These are phyloP conservation scores for Sphenostylis stenocarpa DNA, from an alignment of 306 rosid species.

Conservation along the genomic window DNA sequence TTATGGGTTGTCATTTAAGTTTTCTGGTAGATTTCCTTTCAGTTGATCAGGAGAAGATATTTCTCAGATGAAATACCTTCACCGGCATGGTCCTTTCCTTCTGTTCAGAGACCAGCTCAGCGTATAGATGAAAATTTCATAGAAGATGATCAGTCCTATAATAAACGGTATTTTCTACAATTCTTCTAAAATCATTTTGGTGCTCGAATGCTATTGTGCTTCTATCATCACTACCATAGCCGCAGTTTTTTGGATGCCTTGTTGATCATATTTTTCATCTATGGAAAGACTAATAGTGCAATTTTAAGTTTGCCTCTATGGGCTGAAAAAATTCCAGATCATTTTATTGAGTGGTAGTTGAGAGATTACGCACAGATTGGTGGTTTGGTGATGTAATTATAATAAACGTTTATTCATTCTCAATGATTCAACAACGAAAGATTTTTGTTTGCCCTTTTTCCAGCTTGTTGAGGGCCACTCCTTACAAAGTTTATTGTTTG, in stretches of 20 bases:
- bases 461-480: slow-evolving; percentile 16
- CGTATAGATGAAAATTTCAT: slow-evolving; percentile 70
- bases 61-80: slow-evolving; percentile 79
- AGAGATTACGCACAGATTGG: not conserved
- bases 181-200: not conserved
- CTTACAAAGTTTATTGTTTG: slow-evolving; percentile 20
- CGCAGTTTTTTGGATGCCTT: slow-evolving; percentile 23
- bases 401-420: not conserved
- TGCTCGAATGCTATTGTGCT: not conserved
- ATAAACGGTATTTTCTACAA: slow-evolving; percentile 51
- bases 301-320: not conserved
- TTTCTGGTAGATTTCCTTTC: slow-evolving; percentile 35
- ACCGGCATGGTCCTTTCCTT: slow-evolving; percentile 73
- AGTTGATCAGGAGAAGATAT: slow-evolving; percentile 94
- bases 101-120: slow-evolving; percentile 55
- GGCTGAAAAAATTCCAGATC: not conserved
- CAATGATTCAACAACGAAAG: too few species aligned
- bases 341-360: slow-evolving; percentile 3
- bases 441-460: not conserved
- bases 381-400: not conserved
- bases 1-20: slow-evolving; percentile 32
- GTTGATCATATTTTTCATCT: slow-evolving; percentile 13
- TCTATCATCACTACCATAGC: not conserved
- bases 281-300: not conserved
- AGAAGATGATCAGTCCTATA: slow-evolving; percentile 49